phyloP scores from a whole-genome alignment of 306 rosid genomes.

The Prosopis cineraria region DNA sequence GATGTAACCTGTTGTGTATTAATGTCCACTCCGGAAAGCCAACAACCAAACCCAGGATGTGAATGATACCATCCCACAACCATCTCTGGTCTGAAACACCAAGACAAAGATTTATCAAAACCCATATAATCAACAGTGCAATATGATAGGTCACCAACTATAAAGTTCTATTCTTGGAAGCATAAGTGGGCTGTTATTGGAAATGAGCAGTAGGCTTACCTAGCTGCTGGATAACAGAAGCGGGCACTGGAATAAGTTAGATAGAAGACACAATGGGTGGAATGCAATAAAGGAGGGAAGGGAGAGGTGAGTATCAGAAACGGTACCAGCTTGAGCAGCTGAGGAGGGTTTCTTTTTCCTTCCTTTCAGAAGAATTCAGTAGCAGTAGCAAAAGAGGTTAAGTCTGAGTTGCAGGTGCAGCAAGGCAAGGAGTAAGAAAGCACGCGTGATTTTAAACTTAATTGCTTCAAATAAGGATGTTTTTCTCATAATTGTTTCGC shows the following conservation, averaged over 20 bases:
- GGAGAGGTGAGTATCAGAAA: background rate
- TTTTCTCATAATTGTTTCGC: background rate
- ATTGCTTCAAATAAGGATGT: background rate
- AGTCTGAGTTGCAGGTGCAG: background rate
- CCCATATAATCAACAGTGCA: background rate
- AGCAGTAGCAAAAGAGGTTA: background rate
- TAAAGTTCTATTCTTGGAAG: background rate
- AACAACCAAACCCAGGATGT: conserved; percentile 98
- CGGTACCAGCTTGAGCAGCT: background rate
- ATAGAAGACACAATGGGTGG: background rate
- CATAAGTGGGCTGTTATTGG: background rate
- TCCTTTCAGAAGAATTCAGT: background rate
- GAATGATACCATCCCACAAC: conserved; percentile 99
- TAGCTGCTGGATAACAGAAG: background rate
- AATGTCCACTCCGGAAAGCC: conserved; percentile 98
- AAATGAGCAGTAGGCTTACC: background rate
- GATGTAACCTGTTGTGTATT: conserved; percentile 89
- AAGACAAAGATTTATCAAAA: conserved; percentile 15
- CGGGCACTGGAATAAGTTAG: background rate
- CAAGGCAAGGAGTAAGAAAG: background rate
- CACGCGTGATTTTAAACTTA: background rate
- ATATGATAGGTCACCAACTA: background rate
- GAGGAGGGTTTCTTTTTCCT: background rate
- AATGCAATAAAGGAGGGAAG: background rate
- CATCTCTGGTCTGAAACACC: conserved; percentile 86